A percentile compares a stretch with the other conserved stretches of the same genome.
Evolutionary conservation across 2,329 filamentous ascomycete species (phyloP).

Genomic region (Alternaria incomplexa): DNA sequence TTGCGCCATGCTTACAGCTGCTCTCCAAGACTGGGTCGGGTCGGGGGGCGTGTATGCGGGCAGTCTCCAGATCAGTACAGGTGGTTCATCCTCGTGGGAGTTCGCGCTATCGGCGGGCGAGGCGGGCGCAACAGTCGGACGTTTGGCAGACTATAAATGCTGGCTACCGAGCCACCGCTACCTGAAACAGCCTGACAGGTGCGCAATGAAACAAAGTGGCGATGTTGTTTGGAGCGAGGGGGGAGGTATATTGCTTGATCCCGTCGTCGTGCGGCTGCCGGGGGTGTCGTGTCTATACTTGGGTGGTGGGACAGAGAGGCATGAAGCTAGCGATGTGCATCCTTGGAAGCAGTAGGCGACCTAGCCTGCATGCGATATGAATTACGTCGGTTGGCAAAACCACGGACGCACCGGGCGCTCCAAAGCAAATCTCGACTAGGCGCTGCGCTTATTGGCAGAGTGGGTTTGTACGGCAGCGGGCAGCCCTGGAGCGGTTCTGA

Average conservation of each 20-base stretch:
- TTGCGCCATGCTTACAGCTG: conserved; percentile 35
- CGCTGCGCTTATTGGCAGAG: neutral
- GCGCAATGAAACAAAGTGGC: neutral
- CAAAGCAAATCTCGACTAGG: neutral
- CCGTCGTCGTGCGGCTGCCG: neutral
- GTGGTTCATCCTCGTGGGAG: conserved; percentile 17
- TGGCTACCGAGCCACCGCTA: conserved; percentile 6
- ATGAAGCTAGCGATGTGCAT: neutral
- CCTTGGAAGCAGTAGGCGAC: conserved; percentile 1
- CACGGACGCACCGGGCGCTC: neutral
- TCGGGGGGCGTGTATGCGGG: conserved; percentile 6
- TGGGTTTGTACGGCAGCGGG: neutral
- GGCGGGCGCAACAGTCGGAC: conserved; percentile 11
- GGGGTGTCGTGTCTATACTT: conserved; percentile 9
- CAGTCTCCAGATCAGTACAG: conserved; percentile 22
- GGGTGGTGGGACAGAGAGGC: conserved; percentile 3
- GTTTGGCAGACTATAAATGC: neutral
- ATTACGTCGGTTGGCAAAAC: conserved; percentile 8
- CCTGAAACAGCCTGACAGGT: neutral
- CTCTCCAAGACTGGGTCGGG: conserved; percentile 2
- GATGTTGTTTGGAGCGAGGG: neutral
- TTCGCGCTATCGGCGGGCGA: conserved; percentile 16
- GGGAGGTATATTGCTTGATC: neutral
- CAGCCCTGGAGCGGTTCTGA: conserved; percentile 2
- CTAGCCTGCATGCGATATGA: neutral